A percentile compares a stretch with the other conserved stretches of the same genome.
Conservation (phyloP, 129 eudicot species). For the sunflower (Helianthus annuus) region DNA sequence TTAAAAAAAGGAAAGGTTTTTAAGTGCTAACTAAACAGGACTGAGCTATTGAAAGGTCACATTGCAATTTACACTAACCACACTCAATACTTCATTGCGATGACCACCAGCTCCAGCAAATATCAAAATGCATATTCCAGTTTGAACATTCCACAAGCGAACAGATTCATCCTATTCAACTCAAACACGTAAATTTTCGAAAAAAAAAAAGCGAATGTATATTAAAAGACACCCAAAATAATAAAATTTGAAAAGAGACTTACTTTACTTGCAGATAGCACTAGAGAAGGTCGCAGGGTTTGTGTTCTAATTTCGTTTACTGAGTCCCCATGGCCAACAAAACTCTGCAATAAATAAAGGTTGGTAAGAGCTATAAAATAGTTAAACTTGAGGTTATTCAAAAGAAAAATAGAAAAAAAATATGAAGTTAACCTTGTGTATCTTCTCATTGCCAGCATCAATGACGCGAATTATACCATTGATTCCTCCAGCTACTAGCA, state of each 20-base stretch:
- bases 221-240: background rate
- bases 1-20: background rate
- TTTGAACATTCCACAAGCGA: conserved; percentile 95
- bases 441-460: conserved; percentile 93
- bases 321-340: conserved; percentile 97
- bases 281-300: conserved; percentile 84
- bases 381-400: background rate
- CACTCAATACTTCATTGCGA: conserved; percentile 98
- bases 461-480: conserved; percentile 93
- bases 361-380: background rate
- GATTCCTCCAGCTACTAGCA: conserved; percentile 91
- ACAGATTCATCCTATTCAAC: conserved; percentile 92
- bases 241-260: conserved; percentile 24
- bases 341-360: conserved; percentile 57
- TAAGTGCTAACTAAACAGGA: background rate
- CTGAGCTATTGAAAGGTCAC: too few species aligned
- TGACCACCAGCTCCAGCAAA: conserved; percentile 99
- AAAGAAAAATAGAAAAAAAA: background rate
- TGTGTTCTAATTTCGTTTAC: conserved; percentile 95
- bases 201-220: background rate
- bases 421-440: conserved; percentile 62
- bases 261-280: conserved; percentile 95
- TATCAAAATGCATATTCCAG: conserved; percentile 92
- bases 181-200: conserved; percentile 5
- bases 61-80: conserved; percentile 47